Evolutionary conservation across 306 rosid genomes (phyloP).

Genomic region (Sicyos edulis): DNA sequence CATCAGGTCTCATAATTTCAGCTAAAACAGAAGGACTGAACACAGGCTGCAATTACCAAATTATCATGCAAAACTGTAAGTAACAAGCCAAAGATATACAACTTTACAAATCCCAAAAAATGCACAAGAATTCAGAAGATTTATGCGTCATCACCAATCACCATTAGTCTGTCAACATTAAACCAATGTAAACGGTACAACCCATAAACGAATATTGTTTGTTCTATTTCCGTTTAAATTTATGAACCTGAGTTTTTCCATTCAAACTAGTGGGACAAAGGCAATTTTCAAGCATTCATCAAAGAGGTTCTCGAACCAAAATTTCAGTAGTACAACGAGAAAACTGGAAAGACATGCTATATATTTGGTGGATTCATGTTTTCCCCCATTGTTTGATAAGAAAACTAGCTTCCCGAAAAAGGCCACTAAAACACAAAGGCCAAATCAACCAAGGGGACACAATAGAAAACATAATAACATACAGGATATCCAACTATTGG

Average conservation of each 20-base stretch:
- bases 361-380: neutral
- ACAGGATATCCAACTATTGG: neutral
- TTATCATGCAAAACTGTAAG: constrained; percentile 16
- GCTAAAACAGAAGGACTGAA: constrained; percentile 70
- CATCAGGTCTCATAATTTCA: constrained; percentile 87
- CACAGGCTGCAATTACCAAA: constrained; percentile 51
- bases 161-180: neutral
- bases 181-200: neutral
- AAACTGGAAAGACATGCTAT: neutral
- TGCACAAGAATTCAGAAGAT: neutral
- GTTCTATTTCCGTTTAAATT: neutral
- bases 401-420: neutral
- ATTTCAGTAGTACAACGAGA: neutral
- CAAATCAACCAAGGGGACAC: neutral
- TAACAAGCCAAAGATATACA: neutral
- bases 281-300: neutral
- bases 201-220: neutral
- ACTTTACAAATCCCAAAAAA: neutral
- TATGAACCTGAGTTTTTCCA: neutral
- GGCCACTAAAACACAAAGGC: neutral
- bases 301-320: neutral
- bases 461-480: neutral
- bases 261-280: neutral
- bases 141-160: neutral
- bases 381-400: neutral